Percentiles rank a stretch among this genome's conserved stretches.
phyloP scores from a whole-genome alignment of 495 filamentous ascomycete genomes.

The Podospora comata region DNA sequence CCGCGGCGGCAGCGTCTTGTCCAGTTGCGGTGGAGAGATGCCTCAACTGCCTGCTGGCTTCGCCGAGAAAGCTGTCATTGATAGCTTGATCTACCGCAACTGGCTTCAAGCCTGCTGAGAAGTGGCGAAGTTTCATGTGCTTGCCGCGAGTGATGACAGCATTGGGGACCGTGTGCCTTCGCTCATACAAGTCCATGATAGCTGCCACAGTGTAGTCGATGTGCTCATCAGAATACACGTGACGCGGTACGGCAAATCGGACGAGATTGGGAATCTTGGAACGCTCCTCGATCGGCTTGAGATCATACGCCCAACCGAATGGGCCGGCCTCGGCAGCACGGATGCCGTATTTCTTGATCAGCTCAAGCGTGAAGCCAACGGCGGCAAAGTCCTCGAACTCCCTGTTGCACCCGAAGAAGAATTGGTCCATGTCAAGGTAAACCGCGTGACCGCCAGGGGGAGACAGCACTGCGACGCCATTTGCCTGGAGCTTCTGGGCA shows the following conservation, averaged over 20 bases:
- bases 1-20: not conserved
- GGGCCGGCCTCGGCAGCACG: constrained; percentile 9
- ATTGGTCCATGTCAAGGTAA: constrained; percentile 11
- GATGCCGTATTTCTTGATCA: constrained; percentile 11
- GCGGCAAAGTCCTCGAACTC: constrained; percentile 9
- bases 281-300: constrained; percentile 6
- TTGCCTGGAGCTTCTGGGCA: constrained; percentile 11
- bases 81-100: constrained; percentile 1
- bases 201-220: constrained; percentile 10
- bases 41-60: constrained; percentile 2
- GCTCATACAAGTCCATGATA: constrained; percentile 6
- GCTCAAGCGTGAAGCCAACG: constrained; percentile 6
- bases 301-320: constrained; percentile 8
- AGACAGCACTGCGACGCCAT: not conserved
- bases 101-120: constrained; percentile 12
- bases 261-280: constrained; percentile 6
- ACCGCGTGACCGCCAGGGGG: constrained; percentile 7
- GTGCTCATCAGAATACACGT: constrained; percentile 9
- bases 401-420: constrained; percentile 9
- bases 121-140: constrained; percentile 14
- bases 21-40: constrained; percentile 1
- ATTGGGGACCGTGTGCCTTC: constrained; percentile 12
- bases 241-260: constrained; percentile 8
- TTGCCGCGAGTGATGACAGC: constrained; percentile 12
- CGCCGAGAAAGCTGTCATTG: not conserved